Conservation (phyloP, 352 stramenopile genomes). For the Thalassiosira ordinaria region DNA sequence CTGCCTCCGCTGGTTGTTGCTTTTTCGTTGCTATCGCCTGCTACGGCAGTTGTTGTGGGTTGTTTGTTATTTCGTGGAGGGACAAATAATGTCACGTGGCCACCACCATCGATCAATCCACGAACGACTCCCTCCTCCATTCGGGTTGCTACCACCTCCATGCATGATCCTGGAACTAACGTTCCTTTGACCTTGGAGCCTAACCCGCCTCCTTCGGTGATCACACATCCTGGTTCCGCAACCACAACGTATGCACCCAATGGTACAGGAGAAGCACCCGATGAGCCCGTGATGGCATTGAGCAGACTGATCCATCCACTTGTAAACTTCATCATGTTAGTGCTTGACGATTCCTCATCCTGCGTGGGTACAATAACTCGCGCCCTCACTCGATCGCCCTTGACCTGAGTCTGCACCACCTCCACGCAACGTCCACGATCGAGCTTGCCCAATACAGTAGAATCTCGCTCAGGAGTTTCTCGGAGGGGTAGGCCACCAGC, state of each 20-base stretch:
- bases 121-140: slow-evolving; percentile 53
- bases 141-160: slow-evolving; percentile 52
- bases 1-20: background rate
- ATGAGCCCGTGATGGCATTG: slow-evolving; percentile 30
- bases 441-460: slow-evolving; percentile 33
- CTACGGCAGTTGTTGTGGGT: background rate
- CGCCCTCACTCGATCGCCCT: slow-evolving; percentile 39
- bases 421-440: slow-evolving; percentile 43
- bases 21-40: background rate
- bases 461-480: slow-evolving; percentile 45
- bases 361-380: slow-evolving; percentile 26
- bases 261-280: slow-evolving; percentile 26
- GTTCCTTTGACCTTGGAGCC: slow-evolving; percentile 41
- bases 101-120: slow-evolving; percentile 47
- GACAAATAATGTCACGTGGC: slow-evolving; percentile 50
- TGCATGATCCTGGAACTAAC: slow-evolving; percentile 31
- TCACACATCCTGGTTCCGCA: slow-evolving; percentile 35
- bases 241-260: slow-evolving; percentile 51
- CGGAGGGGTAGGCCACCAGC: slow-evolving; percentile 35
- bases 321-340: slow-evolving; percentile 2
- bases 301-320: slow-evolving; percentile 50
- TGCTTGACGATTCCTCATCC: background rate
- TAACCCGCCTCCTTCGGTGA: slow-evolving; percentile 49
- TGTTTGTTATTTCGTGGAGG: slow-evolving; percentile 14
- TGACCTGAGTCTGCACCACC: slow-evolving; percentile 48